Percentiles rank a stretch among this genome's conserved stretches.
Evolutionary conservation across 495 filamentous ascomycete genomes (phyloP).

Genomic region (Niebla homalea): DNA sequence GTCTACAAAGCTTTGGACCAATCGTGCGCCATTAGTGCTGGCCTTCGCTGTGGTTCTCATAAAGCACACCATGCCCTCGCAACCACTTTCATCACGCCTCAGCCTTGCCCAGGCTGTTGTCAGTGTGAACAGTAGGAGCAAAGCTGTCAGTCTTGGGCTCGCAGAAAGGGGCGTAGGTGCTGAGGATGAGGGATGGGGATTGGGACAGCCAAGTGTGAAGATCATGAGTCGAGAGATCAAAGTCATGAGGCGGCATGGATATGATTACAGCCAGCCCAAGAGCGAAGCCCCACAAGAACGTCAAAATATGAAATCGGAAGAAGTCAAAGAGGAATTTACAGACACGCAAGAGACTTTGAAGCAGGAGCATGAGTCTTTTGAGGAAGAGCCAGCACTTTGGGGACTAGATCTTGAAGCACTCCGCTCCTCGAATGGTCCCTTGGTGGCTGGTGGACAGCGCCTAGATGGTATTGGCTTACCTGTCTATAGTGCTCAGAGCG

Average conservation of each 20-base stretch:
- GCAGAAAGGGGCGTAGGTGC: constrained; percentile 46
- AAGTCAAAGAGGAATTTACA: constrained; percentile 9
- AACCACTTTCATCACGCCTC: constrained; percentile 66
- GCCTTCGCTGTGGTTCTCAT: constrained; percentile 65
- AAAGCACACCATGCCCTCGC: constrained; percentile 68
- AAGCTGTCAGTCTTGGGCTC: constrained; percentile 61
- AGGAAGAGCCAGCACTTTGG: constrained; percentile 53
- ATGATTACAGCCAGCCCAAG: constrained; percentile 45
- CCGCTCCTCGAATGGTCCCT: constrained; percentile 23
- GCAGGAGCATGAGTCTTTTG: constrained; percentile 9
- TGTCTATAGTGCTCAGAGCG: constrained; percentile 53
- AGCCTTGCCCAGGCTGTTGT: constrained; percentile 71
- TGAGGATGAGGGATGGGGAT: constrained; percentile 59
- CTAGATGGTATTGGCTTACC: constrained; percentile 31
- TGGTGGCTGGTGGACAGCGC: constrained; percentile 3
- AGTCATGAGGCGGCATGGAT: constrained; percentile 64
- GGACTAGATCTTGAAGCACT: constrained; percentile 63
- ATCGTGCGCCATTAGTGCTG: constrained; percentile 67
- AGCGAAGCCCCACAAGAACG: constrained; percentile 18
- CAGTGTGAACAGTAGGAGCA: constrained; percentile 60
- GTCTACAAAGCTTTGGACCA: constrained; percentile 49
- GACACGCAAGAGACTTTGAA: constrained; percentile 23
- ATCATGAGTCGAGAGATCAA: constrained; percentile 60
- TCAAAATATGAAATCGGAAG: constrained; percentile 8
- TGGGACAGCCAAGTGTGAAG: constrained; percentile 56